Evolutionary conservation across 495 filamentous ascomycete genomes (phyloP).

Genomic region (Entonaema liquescens): DNA sequence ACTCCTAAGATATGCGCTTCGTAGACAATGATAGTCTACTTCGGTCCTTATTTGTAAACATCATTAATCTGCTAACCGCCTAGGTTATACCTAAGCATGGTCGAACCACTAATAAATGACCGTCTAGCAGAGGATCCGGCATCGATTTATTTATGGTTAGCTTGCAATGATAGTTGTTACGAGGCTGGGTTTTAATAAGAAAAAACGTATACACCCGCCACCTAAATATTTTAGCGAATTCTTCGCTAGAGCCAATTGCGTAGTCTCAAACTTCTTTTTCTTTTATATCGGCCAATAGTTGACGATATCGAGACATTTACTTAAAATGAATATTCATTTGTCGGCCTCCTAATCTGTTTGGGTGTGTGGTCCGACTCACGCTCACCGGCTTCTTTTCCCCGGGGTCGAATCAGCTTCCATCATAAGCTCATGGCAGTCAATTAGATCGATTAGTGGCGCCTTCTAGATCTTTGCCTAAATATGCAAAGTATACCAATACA

Average conservation of each 20-base stretch:
- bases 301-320: constrained; percentile 11
- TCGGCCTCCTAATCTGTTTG: constrained; percentile 24
- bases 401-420: constrained; percentile 27
- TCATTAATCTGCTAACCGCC: constrained; percentile 9
- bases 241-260: constrained; percentile 18
- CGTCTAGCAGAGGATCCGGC: constrained; percentile 14
- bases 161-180: not conserved
- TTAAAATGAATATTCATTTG: constrained; percentile 19
- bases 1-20: constrained; percentile 7
- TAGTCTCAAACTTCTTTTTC: constrained; percentile 23
- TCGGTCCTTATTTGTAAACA: constrained; percentile 18
- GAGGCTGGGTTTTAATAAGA: not conserved
- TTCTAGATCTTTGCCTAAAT: constrained; percentile 18
- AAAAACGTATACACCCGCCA: not conserved
- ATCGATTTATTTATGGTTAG: constrained; percentile 21
- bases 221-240: not conserved
- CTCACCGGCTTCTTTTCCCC: constrained; percentile 25
- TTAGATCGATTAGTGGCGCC: constrained; percentile 13
- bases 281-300: constrained; percentile 27
- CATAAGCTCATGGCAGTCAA: constrained; percentile 15
- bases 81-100: constrained; percentile 17
- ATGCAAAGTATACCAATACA: constrained; percentile 10
- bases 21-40: constrained; percentile 1
- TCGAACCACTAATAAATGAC: constrained; percentile 1
- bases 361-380: constrained; percentile 33